phyloP scores from a whole-genome alignment of 169 alveolate genomes.

The Miamiensis avidus region DNA sequence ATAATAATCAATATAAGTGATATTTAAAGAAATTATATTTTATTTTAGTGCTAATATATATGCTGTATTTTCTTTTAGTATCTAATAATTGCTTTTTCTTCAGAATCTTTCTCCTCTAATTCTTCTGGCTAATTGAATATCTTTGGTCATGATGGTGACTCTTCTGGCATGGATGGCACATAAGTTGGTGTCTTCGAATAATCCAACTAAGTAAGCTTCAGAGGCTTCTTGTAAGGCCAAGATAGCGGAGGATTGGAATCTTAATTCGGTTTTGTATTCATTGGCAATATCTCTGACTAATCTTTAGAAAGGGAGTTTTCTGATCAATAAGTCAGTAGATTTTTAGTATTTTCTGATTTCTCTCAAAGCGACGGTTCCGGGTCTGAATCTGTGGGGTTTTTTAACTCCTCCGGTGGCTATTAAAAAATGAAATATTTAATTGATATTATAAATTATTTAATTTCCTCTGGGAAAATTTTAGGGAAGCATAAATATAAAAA shows the following conservation, averaged over 20 bases:
- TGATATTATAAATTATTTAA: too few species aligned
- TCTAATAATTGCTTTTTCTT: too few species aligned
- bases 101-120: slow-evolving; percentile 96
- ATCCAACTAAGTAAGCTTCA: slow-evolving; percentile 98
- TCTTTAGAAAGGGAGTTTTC: slow-evolving; percentile 99
- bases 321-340: slow-evolving; percentile 95
- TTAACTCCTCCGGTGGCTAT: slow-evolving; percentile 30
- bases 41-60: too few species aligned
- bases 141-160: slow-evolving; percentile 99
- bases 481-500: neutral
- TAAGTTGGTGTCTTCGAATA: slow-evolving; percentile 98
- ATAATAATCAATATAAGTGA: too few species aligned
- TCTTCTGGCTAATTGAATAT: slow-evolving; percentile 98
- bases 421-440: too few species aligned
- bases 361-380: slow-evolving; percentile 99
- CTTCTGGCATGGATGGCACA: slow-evolving; percentile 99
- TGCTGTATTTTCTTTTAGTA: too few species aligned
- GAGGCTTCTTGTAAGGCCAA: slow-evolving; percentile 99
- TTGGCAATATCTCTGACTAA: slow-evolving; percentile 96
- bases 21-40: too few species aligned
- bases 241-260: slow-evolving; percentile 98
- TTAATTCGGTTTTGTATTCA: slow-evolving; percentile 97
- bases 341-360: slow-evolving; percentile 98
- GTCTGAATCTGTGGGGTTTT: slow-evolving; percentile 91
- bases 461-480: too few species aligned